These are phyloP conservation scores for Paraglomus occultum DNA, from an alignment of 192 early-diverging fungal genomes.

Conservation along the genomic window DNA sequence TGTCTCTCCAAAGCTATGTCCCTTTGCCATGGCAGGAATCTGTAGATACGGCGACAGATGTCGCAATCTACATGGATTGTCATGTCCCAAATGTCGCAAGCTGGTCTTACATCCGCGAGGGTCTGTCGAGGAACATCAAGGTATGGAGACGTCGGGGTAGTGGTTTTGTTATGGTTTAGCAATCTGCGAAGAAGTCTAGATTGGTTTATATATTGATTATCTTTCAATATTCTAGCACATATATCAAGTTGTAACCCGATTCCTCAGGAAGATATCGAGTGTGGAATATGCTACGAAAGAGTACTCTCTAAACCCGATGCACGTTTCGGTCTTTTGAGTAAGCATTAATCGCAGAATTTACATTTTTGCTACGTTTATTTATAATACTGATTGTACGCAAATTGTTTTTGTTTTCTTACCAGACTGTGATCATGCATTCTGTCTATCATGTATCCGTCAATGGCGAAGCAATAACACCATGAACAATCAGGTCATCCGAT, in stretches of 20 bases:
- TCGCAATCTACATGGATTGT: slow-evolving; percentile 28
- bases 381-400: neutral
- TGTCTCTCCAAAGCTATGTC: slow-evolving; percentile 25
- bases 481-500: slow-evolving; percentile 28
- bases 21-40: slow-evolving; percentile 27
- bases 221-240: slow-evolving; percentile 13
- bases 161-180: no score
- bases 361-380: neutral
- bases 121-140: slow-evolving; percentile 30
- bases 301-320: slow-evolving; percentile 26
- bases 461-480: slow-evolving; percentile 27
- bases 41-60: slow-evolving; percentile 30
- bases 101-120: slow-evolving; percentile 30
- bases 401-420: neutral
- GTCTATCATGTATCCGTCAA: slow-evolving; percentile 33
- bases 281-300: slow-evolving; percentile 32
- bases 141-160: slow-evolving; percentile 6
- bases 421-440: slow-evolving; percentile 36
- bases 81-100: slow-evolving; percentile 31
- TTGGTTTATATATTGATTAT: neutral
- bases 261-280: slow-evolving; percentile 25
- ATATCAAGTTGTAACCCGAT: slow-evolving; percentile 22
- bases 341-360: neutral
- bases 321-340: slow-evolving; percentile 33
- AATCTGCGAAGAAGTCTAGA: no score